Base-by-base conservation (phyloP, 306 rosid species). In the Cucumis cinereus region DNA sequence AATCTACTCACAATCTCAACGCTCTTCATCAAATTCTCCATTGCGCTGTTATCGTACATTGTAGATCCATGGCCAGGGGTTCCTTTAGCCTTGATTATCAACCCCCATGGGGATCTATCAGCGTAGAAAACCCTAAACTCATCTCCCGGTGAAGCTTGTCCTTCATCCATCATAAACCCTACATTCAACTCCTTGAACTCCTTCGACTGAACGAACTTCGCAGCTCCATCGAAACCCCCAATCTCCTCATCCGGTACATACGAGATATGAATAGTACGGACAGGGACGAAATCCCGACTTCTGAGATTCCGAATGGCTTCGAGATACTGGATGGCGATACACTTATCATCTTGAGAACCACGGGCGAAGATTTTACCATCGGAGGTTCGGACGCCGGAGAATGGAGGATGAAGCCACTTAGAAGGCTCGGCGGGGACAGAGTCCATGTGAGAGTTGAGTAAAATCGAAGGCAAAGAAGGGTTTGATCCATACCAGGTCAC, bases 21-120 rank as follows among this genome's bases (percentile, higher is more conserved):
- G 57, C 96, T 89, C 88, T 85, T 84, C 97, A 94, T 90, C 92
- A 94, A 80, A 86, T 91, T 94, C 90, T 94, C 97, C 93, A 84
- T 84, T 0, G 98, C 97, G 41, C 89, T 84, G 7, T 82, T 80
- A 59, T 91, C 96, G 54, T 82, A 91, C 97, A 94, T 66, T 87
- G 75, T 88, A 0, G 96, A 86, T 0, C 97, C 97, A 43, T 90
- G 97, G 0, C 98, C 98, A 0, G 95, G 96, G 22, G 12, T 43
- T 16, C 96, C 98, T 45, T 4, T 63, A 2, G 96, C 91, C 80
- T 23, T 86, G 8, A 94, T 84, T 76, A 79, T 88, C 89, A 94
- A n/a, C 17, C 28, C 7, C 98, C 94, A 90, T 2, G 97, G 98
- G 1, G 86, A 7, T 84, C 98, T 80, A 47, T 91, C 97, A 2